A percentile compares a stretch with the other conserved stretches of the same genome.
Evolutionary conservation across 2,329 filamentous ascomycete species (phyloP).

Genomic region (Ascochyta clinopodiicola): DNA sequence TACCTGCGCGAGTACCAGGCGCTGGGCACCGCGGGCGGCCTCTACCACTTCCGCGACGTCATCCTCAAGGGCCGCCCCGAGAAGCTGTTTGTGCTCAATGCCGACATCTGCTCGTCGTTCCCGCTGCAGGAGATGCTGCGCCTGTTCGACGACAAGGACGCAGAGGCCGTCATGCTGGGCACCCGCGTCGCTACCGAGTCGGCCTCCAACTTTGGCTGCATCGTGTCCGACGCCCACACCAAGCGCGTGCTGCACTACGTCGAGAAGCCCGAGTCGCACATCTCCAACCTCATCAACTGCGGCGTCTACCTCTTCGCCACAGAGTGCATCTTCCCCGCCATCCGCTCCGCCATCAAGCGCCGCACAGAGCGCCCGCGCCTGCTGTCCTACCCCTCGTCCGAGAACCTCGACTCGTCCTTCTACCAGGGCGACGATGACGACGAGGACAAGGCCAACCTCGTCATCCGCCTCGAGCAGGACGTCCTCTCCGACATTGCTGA

Average conservation of each 20-base stretch:
- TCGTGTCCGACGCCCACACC: conserved; percentile 91
- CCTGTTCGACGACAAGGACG: conserved; percentile 92
- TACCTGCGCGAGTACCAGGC: conserved; percentile 98
- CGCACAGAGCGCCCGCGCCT: conserved; percentile 89
- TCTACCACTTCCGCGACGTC: conserved; percentile 99
- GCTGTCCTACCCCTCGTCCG: conserved; percentile 92
- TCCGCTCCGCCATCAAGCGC: conserved; percentile 92
- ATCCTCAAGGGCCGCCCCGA: conserved; percentile 96
- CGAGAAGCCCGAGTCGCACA: conserved; percentile 97
- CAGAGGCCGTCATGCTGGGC: conserved; percentile 94
- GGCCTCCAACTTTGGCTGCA: conserved; percentile 96
- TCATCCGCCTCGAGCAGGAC: conserved; percentile 95
- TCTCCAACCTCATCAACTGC: conserved; percentile 98
- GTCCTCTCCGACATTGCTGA: conserved; percentile 95
- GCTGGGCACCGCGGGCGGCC: conserved; percentile 90
- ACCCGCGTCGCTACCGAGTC: conserved; percentile 90
- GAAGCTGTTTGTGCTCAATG: conserved; percentile 96
- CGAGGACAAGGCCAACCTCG: conserved; percentile 77
- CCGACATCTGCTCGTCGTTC: conserved; percentile 98
- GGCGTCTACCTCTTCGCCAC: conserved; percentile 97
- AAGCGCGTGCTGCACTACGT: conserved; percentile 98
- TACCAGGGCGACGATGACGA: conserved; percentile 71
- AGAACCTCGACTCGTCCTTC: conserved; percentile 80
- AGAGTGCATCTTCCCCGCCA: conserved; percentile 95
- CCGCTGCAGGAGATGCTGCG: conserved; percentile 94